Conservation (phyloP, 257 asterid species). For the Salvia miltiorrhiza region DNA sequence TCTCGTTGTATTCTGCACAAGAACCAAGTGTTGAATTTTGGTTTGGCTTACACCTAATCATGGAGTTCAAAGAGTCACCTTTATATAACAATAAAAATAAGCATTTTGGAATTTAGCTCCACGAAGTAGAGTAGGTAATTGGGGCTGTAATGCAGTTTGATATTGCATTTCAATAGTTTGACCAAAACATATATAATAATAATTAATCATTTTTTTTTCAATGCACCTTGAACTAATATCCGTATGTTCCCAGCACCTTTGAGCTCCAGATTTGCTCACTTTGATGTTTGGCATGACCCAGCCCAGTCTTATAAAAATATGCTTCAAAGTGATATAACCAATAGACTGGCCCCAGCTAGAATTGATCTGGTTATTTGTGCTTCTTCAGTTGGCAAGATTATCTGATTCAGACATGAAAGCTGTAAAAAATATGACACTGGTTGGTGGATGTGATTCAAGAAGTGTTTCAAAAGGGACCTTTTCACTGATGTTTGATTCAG, state of each 20-base stretch:
- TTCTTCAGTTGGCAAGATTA: slow-evolving; percentile 67
- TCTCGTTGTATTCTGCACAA: background rate
- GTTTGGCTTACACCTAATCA: background rate
- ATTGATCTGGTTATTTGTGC: slow-evolving; percentile 15
- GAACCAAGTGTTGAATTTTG: background rate
- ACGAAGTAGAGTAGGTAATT: background rate
- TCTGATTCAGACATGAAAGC: slow-evolving; percentile 73
- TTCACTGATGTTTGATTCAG: slow-evolving; percentile 71
- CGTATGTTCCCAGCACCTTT: background rate
- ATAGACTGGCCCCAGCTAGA: slow-evolving; percentile 13
- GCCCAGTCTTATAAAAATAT: background rate
- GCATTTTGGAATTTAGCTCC: background rate
- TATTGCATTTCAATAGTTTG: background rate
- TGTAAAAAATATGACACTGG: slow-evolving; percentile 71
- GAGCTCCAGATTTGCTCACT: background rate
- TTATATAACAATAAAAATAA: background rate
- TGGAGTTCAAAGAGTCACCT: background rate
- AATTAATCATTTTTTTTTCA: background rate
- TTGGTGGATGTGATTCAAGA: slow-evolving; percentile 53
- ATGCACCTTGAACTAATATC: background rate
- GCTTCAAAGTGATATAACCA: slow-evolving; percentile 16
- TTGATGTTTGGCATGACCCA: background rate
- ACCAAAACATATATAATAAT: background rate
- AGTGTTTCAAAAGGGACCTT: slow-evolving; percentile 53
- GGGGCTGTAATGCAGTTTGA: background rate